Conservation (phyloP, 345 rosid genomes). For the Cardamine chenopodiifolia region DNA sequence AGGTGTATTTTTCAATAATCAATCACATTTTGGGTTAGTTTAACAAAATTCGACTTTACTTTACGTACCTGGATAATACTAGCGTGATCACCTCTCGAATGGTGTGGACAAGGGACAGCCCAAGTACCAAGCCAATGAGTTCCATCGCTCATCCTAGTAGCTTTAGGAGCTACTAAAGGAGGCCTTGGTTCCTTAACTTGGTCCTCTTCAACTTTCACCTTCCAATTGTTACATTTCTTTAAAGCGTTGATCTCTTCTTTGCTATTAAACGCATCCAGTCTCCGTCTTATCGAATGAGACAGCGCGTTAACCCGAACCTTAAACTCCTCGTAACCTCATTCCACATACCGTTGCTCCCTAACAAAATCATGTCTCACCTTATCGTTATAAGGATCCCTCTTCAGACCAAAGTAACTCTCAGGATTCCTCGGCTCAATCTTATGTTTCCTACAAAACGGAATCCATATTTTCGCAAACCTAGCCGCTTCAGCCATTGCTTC, state of each 20-base stretch:
- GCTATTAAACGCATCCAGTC: conserved; percentile 78
- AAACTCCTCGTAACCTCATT: conserved; percentile 80
- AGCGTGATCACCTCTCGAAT: conserved; percentile 77
- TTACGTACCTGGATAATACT: conserved; percentile 69
- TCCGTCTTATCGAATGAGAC: conserved; percentile 65
- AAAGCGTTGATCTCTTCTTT: conserved; percentile 71
- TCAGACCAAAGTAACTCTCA: conserved; percentile 73
- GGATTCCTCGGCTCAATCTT: conserved; percentile 77
- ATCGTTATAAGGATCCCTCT: conserved; percentile 73
- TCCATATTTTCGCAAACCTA: conserved; percentile 80
- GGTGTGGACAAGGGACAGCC: conserved; percentile 59
- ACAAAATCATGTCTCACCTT: conserved; percentile 76
- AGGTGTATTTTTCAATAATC: too few relatives aligned
- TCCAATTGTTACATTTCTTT: conserved; percentile 60
- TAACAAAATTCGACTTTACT: not conserved
- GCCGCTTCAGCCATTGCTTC: conserved; percentile 97
- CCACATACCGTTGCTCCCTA: conserved; percentile 66
- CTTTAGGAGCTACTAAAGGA: conserved; percentile 64
- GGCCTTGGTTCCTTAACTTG: conserved; percentile 50
- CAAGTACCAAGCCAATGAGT: conserved; percentile 90
- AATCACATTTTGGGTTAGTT: not conserved
- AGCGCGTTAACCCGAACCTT: conserved; percentile 76
- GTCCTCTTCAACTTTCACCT: conserved; percentile 37
- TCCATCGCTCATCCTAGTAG: conserved; percentile 88
- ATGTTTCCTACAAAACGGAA: conserved; percentile 88